These are phyloP conservation scores for Penicillium lividum DNA, from an alignment of 495 filamentous ascomycete genomes.

Conservation along the genomic window DNA sequence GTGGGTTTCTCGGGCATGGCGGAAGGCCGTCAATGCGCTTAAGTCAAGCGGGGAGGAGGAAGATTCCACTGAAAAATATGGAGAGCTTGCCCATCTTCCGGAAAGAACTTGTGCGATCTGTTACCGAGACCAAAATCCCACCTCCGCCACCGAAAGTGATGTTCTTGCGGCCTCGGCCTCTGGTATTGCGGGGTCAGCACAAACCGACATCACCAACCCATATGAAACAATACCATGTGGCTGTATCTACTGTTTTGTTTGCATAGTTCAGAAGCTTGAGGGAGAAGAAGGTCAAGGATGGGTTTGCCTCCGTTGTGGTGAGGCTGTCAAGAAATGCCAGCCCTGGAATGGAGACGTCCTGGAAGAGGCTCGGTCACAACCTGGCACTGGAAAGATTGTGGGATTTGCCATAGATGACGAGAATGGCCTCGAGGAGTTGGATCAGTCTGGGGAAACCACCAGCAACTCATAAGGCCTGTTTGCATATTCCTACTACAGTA, in stretches of 20 bases:
- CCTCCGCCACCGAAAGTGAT: conserved; percentile 65
- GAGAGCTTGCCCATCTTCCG: conserved; percentile 82
- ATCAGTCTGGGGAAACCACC: not conserved
- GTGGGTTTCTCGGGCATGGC: conserved; percentile 83
- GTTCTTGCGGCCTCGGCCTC: conserved; percentile 61
- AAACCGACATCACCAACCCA: conserved; percentile 94
- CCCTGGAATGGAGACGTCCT: conserved; percentile 92
- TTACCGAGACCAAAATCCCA: conserved; percentile 85
- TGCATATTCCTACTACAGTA: not conserved
- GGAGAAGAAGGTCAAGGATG: conserved; percentile 95
- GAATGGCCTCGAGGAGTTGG: not conserved
- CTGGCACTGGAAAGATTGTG: conserved; percentile 61
- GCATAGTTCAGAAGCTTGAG: conserved; percentile 85
- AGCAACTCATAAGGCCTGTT: not conserved
- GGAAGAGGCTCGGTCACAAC: conserved; percentile 51
- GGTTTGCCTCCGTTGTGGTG: conserved; percentile 90
- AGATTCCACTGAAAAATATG: conserved; percentile 52
- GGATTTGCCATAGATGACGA: conserved; percentile 64
- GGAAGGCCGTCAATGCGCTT: conserved; percentile 67
- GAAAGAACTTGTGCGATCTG: conserved; percentile 98
- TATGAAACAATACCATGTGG: conserved; percentile 91
- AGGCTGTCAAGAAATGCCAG: conserved; percentile 80
- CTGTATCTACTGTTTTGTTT: conserved; percentile 96
- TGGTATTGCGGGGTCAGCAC: conserved; percentile 81
- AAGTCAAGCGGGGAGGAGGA: conserved; percentile 50